These are phyloP conservation scores for Amanita pseudoporphyria DNA, from an alignment of 768 basidiomycete genomes.

Conservation along the genomic window DNA sequence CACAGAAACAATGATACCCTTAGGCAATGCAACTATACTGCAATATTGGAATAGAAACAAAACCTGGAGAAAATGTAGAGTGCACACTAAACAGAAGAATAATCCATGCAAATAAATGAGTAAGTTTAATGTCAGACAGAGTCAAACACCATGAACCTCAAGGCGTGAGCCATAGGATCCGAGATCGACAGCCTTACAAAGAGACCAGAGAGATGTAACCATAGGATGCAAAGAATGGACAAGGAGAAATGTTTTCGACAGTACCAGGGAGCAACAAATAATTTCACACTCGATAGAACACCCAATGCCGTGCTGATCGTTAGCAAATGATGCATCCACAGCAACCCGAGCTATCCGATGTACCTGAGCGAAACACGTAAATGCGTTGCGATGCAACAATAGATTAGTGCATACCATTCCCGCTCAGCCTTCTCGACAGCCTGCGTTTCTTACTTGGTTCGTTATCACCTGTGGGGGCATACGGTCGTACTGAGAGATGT, in stretches of 20 bases:
- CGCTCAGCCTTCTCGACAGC: constrained; percentile 15
- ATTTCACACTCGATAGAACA: background rate
- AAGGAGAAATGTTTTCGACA: background rate
- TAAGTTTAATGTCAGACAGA: too few relatives aligned
- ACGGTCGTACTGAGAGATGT: constrained; percentile 64
- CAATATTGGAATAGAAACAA: too few relatives aligned
- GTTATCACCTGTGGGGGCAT: constrained; percentile 39
- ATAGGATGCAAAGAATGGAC: background rate
- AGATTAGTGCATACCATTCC: constrained; percentile 18
- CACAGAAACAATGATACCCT: too few relatives aligned
- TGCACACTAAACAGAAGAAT: too few relatives aligned
- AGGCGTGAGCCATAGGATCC: too few relatives aligned
- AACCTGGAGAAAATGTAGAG: too few relatives aligned
- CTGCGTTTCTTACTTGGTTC: constrained; percentile 43
- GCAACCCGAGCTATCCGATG: constrained; percentile 1
- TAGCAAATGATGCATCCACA: constrained; percentile 7
- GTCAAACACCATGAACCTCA: too few relatives aligned
- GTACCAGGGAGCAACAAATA: background rate
- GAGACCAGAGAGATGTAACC: background rate
- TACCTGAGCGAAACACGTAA: background rate
- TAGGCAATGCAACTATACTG: too few relatives aligned
- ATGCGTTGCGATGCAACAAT: too few relatives aligned
- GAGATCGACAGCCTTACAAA: background rate
- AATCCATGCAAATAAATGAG: too few relatives aligned
- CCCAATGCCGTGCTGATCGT: background rate